Percentiles rank a stretch among this genome's conserved stretches.
These are phyloP conservation scores for Exophiala lecanii-corni DNA, from an alignment of 2,329 filamentous ascomycete genomes.

Conservation along the genomic window DNA sequence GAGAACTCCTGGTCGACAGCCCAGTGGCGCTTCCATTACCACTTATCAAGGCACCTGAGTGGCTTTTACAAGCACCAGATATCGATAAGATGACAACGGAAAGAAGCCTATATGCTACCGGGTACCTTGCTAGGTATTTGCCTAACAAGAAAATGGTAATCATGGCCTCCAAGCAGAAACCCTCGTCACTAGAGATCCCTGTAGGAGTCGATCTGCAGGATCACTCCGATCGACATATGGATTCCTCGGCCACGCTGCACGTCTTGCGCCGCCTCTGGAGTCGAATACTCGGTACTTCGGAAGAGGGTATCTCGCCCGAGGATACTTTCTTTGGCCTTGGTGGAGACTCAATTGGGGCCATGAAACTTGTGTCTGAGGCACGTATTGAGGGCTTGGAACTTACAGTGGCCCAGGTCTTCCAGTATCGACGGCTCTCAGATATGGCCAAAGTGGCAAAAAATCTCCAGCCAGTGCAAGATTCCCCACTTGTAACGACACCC, in stretches of 20 bases:
- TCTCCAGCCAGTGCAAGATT: slow-evolving; percentile 20
- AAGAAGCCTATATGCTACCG: background rate
- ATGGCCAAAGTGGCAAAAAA: slow-evolving; percentile 50
- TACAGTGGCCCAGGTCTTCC: slow-evolving; percentile 27
- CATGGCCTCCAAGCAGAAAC: background rate
- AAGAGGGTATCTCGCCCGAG: slow-evolving; percentile 28
- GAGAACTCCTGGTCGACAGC: slow-evolving; percentile 38
- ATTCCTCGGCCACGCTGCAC: slow-evolving; percentile 7
- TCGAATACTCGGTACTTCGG: slow-evolving; percentile 41
- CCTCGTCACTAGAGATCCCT: background rate
- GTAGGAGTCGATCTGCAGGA: background rate
- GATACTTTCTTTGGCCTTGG: slow-evolving; percentile 29
- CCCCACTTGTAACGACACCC: slow-evolving; percentile 34
- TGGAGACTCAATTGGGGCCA: slow-evolving; percentile 30
- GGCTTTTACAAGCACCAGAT: background rate
- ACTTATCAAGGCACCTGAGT: slow-evolving; percentile 18
- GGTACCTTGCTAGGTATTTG: background rate
- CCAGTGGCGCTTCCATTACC: slow-evolving; percentile 32
- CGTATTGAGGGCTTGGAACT: slow-evolving; percentile 18
- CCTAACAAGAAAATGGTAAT: background rate
- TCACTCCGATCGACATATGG: too few relatives aligned
- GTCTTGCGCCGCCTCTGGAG: slow-evolving; percentile 48
- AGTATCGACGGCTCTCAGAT: slow-evolving; percentile 41
- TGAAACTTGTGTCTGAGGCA: slow-evolving; percentile 26
- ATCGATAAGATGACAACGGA: background rate